Base-by-base conservation (phyloP, 2,329 filamentous ascomycete species). In the Colletotrichum tofieldiae region DNA sequence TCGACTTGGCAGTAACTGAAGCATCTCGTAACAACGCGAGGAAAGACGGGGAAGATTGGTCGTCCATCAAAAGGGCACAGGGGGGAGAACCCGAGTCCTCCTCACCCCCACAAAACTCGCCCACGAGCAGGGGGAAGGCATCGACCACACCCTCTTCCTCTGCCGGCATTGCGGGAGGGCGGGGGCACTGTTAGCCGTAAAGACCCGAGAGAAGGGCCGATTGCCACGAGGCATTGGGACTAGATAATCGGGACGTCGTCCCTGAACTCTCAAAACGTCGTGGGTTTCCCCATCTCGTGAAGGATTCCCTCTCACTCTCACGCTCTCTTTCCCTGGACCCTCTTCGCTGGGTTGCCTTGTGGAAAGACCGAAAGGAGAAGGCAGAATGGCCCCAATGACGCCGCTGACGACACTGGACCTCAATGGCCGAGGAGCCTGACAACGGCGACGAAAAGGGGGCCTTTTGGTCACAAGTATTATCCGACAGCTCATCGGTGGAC, bases 121-220 rank as follows among this genome's bases (percentile, higher is more conserved):
- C 23, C 54, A 14, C 51, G 8, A 9, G 29, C 12, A 7, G 26
- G 5, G 23, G 39, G 45, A 37, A 26, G 23, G 23, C 20, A 52
- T 39, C n/a, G 43, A 35, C 45, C 65, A 61, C 70, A 59, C 59
- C 45, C 51, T 47, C 59, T 26, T 35, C 23, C 52, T 70, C 65
- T 72, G 55, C 65, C 70, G 70, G 65, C 70, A 58, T 71, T 29
- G 49, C 52, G 60, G 66, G 43, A 65, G 37, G 49, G 45, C 47
- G 55, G 70, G 52, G 45, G 43, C 4, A 23, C 45, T 26, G 59
- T 59, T 49, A 60, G 59, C 70, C 70, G 65, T 72, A 51, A 72
- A 72, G 59, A 51, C 65, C 65, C 60, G 70, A 72, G 47, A 72
- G 70, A 72, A 72, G 70, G 70, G 59, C 70, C 70, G 70, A 72